Evolutionary conservation across 192 early-diverging fungal genomes (phyloP).

Genomic region (Geranomyces variabilis): DNA sequence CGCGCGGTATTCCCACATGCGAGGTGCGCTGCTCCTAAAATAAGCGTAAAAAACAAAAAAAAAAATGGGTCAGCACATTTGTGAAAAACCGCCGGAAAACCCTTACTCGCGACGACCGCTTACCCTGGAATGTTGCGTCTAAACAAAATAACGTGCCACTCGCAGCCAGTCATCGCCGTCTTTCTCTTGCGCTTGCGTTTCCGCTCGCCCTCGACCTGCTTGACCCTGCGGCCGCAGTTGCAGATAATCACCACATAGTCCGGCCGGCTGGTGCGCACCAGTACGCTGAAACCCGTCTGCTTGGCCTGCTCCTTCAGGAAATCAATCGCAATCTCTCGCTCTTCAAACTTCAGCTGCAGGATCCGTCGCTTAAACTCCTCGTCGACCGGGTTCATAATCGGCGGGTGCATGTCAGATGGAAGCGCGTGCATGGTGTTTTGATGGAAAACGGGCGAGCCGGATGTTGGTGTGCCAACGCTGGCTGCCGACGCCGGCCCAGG

Average conservation of each 20-base stretch:
- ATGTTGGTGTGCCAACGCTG: not conserved
- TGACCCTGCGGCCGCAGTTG: conserved; percentile 37
- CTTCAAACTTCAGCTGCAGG: conserved; percentile 28
- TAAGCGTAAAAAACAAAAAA: not conserved
- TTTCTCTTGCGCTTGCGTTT: conserved; percentile 39
- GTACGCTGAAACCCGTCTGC: conserved; percentile 31
- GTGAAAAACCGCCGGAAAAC: not conserved
- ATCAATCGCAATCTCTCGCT: conserved; percentile 31
- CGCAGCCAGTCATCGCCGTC: conserved; percentile 44
- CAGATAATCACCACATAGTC: conserved; percentile 46
- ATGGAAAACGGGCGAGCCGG: conserved; percentile 2
- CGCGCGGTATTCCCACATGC: conserved; percentile 38
- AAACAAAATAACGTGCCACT: conserved; percentile 45
- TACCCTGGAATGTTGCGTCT: conserved; percentile 22
- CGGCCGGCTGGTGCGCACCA: conserved; percentile 35
- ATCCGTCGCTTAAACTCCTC: conserved; percentile 28
- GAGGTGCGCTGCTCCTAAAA: conserved; percentile 22
- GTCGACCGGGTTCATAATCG: conserved; percentile 26
- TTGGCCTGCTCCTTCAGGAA: conserved; percentile 31
- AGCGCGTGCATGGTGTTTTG: not conserved
- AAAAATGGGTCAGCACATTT: not conserved
- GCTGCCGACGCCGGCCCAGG: no score
- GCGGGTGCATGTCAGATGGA: conserved; percentile 14
- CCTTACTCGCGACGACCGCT: not conserved
- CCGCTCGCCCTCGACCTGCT: conserved; percentile 28